phyloP scores from a whole-genome alignment of 495 filamentous ascomycete genomes.

The Tuber indicum region DNA sequence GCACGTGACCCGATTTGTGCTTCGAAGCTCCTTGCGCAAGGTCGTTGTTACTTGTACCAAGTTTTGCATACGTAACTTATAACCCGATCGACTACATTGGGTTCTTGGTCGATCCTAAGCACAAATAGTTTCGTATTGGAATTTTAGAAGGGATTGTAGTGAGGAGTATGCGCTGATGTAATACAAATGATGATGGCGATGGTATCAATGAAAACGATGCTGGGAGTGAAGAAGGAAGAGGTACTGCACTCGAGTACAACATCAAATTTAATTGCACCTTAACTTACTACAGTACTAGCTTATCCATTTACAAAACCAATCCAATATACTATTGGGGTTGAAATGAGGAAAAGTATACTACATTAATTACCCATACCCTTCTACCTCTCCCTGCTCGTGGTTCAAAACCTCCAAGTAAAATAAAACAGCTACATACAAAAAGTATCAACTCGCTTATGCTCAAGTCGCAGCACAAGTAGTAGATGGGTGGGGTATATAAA shows the following conservation, averaged over 20 bases:
- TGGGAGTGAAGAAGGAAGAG: background rate
- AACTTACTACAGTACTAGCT: background rate
- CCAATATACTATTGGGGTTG: background rate
- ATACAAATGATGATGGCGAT: background rate
- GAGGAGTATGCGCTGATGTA: no score
- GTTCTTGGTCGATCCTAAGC: no score
- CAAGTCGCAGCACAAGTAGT: background rate
- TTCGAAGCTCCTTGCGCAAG: background rate
- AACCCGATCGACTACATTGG: no score
- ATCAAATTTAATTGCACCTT: background rate
- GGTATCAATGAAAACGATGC: background rate
- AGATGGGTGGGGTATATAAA: background rate
- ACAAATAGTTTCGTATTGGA: no score
- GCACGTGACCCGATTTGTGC: no score
- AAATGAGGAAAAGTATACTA: background rate
- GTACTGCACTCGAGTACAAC: background rate
- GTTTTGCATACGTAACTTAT: no score
- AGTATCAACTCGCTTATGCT: background rate
- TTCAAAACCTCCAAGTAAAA: background rate
- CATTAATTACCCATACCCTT: background rate
- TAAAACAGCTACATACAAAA: slow-evolving; percentile 3
- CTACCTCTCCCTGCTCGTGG: background rate
- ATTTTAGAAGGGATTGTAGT: no score
- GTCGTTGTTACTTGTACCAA: no score
- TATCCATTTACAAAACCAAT: background rate